phyloP scores from a whole-genome alignment of 495 filamentous ascomycete genomes.

The Aspergillus haitiensis region DNA sequence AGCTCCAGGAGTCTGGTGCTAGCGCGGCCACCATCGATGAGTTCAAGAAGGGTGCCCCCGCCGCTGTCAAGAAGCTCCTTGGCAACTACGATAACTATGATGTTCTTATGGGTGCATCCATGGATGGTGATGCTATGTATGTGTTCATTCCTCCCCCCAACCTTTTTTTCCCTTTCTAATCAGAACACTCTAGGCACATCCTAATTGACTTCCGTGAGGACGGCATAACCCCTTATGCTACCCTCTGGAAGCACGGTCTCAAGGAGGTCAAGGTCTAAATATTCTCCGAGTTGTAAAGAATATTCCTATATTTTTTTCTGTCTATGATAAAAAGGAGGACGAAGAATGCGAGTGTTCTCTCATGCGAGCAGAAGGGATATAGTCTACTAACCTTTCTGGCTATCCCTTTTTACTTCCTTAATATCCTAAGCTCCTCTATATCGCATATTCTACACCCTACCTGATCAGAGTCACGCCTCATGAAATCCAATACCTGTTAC shows the following conservation, averaged over 20 bases:
- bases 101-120: constrained; percentile 86
- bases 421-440: constrained; percentile 21
- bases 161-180: neutral
- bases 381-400: constrained; percentile 4
- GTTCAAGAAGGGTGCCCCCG: constrained; percentile 73
- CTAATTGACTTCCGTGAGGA: constrained; percentile 98
- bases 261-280: constrained; percentile 86
- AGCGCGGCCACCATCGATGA: constrained; percentile 62
- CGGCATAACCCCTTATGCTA: constrained; percentile 84
- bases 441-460: constrained; percentile 38
- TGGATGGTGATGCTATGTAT: constrained; percentile 90
- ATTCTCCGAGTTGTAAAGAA: constrained; percentile 25
- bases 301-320: constrained; percentile 13
- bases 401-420: constrained; percentile 14
- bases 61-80: constrained; percentile 75
- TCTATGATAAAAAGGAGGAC: constrained; percentile 33
- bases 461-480: constrained; percentile 47
- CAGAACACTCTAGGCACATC: constrained; percentile 61
- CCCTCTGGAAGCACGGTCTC: constrained; percentile 95
- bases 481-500: constrained; percentile 43
- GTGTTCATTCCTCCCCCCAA: constrained; percentile 26
- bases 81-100: constrained; percentile 92
- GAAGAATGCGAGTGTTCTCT: constrained; percentile 23
- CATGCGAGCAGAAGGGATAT: constrained; percentile 19
- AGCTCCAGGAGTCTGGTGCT: constrained; percentile 62